A percentile compares a stretch with the other conserved stretches of the same genome.
These are phyloP conservation scores for Hemerocallis citrina DNA, from an alignment of 106 monocot species.

Conservation along the genomic window DNA sequence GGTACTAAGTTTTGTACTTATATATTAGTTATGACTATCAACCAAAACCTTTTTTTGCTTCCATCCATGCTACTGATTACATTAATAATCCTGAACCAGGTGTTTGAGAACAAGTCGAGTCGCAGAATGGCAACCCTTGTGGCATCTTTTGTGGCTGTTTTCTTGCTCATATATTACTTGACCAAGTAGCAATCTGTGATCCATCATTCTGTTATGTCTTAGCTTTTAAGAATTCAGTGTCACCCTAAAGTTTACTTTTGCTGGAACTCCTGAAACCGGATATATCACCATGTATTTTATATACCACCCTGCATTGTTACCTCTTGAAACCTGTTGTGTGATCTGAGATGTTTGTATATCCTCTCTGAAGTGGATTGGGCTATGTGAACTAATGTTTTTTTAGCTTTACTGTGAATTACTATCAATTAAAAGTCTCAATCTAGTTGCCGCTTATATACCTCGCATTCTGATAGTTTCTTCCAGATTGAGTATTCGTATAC, in stretches of 20 bases:
- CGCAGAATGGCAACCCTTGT: conserved; percentile 83
- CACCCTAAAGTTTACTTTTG: not conserved
- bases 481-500: no score
- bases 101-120: conserved; percentile 87
- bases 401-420: no score
- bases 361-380: not conserved
- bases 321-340: not conserved
- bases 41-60: not conserved
- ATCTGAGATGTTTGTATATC: conserved; percentile 1
- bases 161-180: conserved; percentile 84
- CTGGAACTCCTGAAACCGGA: not conserved
- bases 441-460: no score
- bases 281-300: not conserved
- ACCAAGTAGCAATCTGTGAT: conserved; percentile 37
- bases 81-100: conserved; percentile 25
- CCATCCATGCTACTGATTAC: not conserved
- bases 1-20: conserved; percentile 31
- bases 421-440: no score
- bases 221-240: not conserved
- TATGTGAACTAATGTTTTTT: no score
- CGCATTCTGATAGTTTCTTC: no score
- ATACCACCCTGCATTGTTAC: not conserved
- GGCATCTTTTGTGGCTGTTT: conserved; percentile 73
- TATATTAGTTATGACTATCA: not conserved
- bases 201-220: not conserved